A percentile compares a stretch with the other conserved stretches of the same genome.
Evolutionary conservation across 208 protist genomes (phyloP).

Genomic region (Phytomonas sp.): DNA sequence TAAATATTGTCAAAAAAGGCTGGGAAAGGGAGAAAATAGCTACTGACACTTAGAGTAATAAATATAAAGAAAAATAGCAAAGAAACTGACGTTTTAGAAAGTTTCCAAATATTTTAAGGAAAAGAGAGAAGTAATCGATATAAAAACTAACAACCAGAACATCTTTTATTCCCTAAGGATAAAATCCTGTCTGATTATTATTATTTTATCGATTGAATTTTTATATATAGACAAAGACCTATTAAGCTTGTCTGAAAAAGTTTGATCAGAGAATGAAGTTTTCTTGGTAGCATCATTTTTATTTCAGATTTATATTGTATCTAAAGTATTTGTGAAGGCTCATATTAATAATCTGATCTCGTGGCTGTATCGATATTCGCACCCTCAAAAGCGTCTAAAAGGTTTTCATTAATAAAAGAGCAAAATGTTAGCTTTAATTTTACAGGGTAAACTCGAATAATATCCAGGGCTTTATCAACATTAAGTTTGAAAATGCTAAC

Average conservation of each 20-base stretch:
- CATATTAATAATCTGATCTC: constrained; percentile 28
- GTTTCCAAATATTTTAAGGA: neutral
- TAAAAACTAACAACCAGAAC: neutral
- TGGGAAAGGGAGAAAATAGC: constrained; percentile 10
- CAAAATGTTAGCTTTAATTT: constrained; percentile 60
- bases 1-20: constrained; percentile 1
- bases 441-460: constrained; percentile 40
- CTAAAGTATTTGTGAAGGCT: constrained; percentile 32
- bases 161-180: neutral
- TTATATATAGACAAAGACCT: constrained; percentile 47
- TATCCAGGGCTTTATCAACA: constrained; percentile 39
- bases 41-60: neutral
- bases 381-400: constrained; percentile 52
- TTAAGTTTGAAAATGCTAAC: constrained; percentile 68
- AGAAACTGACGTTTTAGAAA: neutral
- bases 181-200: constrained; percentile 15
- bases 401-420: constrained; percentile 47
- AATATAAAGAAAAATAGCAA: constrained; percentile 7
- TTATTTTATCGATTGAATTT: constrained; percentile 43
- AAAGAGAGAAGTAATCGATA: constrained; percentile 9
- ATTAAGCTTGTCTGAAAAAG: constrained; percentile 30
- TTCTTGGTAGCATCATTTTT: constrained; percentile 30
- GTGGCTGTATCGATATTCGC: constrained; percentile 40
- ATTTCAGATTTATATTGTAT: constrained; percentile 54
- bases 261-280: constrained; percentile 46